Conservation (phyloP, 1,284 basidiomycete genomes). For the Boletus smithii region DNA sequence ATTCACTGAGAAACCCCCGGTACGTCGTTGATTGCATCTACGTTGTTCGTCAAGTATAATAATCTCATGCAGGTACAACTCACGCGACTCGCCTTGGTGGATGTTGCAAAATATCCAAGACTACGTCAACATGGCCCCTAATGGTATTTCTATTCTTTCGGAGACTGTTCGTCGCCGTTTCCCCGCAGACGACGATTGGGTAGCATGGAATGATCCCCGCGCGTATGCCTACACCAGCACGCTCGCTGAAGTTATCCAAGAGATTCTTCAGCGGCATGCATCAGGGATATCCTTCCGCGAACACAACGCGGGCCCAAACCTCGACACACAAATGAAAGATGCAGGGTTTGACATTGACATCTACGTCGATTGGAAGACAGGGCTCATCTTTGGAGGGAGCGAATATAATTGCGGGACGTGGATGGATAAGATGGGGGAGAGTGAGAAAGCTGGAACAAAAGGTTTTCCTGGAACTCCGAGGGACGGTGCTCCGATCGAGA, state of each 20-base stretch:
- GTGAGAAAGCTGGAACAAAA: conserved; percentile 86
- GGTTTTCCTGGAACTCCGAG: conserved; percentile 92
- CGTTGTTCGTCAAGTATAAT: not conserved
- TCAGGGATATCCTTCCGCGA: conserved; percentile 92
- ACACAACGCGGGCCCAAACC: conserved; percentile 92
- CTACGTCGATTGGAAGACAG: conserved; percentile 91
- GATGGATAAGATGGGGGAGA: conserved; percentile 99
- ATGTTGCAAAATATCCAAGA: conserved; percentile 98
- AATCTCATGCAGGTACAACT: conserved; percentile 67
- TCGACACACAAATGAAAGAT: conserved; percentile 94
- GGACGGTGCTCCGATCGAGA: conserved; percentile 95
- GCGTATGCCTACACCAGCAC: conserved; percentile 82
- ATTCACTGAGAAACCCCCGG: conserved; percentile 81
- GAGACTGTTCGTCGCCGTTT: conserved; percentile 89
- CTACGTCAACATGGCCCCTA: conserved; percentile 81
- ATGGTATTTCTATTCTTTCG: conserved; percentile 77
- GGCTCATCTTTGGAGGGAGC: conserved; percentile 88
- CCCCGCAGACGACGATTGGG: conserved; percentile 91
- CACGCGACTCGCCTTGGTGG: conserved; percentile 95
- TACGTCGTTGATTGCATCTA: conserved; percentile 37
- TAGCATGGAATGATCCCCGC: conserved; percentile 82
- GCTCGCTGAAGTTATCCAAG: conserved; percentile 92
- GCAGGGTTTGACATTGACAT: conserved; percentile 94
- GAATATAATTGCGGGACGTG: conserved; percentile 84
- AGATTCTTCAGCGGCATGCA: conserved; percentile 93